Base-by-base conservation (phyloP, 495 filamentous ascomycete species). In the Podospora pseudocomata region DNA sequence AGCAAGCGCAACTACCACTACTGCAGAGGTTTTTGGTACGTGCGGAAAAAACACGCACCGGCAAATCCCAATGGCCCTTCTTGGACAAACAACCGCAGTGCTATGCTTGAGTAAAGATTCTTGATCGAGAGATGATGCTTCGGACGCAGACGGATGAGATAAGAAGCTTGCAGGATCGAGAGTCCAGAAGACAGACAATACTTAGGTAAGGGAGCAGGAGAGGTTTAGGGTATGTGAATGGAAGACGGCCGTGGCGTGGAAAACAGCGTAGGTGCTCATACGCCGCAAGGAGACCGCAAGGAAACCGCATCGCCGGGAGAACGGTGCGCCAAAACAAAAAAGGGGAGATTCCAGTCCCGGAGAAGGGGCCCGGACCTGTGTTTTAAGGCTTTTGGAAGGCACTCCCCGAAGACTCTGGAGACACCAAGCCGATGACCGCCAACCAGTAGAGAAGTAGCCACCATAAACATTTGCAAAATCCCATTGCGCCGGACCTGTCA, bases 241-340 rank as follows among this genome's bases (percentile, higher is more conserved):
- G 18, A 19, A 4, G 55, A 58, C 23, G 6, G 55, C 0, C 5
- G 55, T 58, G 23, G 55, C 55, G 55, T 58, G n/a, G 55, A 20
- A 49, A 11, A 49, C 5, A 49, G 15, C 39, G 39, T 49, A 49
- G 30, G 30, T 32, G 30, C 39, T 18, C 13, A 49, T 49, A 49
- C 39, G 39, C 9, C 39, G n/a, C 13, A 2, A 58, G 19, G 55
- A 58, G 23, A 58, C 55, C n/a, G 55, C 55, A 58, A 58, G 55
- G 55, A 58, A 58, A 58, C 55, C n/a, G 55, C 55, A 58, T 58
- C 55, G 23, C 55, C 55, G 5, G 23, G 55, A 58, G 55, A 58
- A 19, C 55, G 23, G 55, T 15, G 55, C 23, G n/a, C 55, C 55
- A 58, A 26, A 58, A 58, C 23, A 57, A 26, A 58, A 58, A 58